Conservation (phyloP, 352 stramenopile genomes). For the Pythium plurisporium region DNA sequence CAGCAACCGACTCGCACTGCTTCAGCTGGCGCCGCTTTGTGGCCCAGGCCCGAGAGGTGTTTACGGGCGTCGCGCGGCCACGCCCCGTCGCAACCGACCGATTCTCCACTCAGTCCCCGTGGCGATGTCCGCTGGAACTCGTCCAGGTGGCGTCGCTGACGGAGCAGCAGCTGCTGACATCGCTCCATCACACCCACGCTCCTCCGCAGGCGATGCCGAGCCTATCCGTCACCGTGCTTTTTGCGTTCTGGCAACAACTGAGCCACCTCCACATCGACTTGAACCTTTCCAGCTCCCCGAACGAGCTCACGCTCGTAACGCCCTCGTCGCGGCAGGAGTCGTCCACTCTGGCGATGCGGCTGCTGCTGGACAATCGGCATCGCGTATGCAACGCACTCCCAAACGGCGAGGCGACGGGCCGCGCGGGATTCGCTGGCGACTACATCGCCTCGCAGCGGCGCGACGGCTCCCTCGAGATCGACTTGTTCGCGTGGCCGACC, state of each 20-base stretch:
- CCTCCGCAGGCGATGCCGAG: not conserved
- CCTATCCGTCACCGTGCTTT: slow-evolving; percentile 3
- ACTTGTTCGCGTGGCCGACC: slow-evolving; percentile 2
- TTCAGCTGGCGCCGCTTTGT: slow-evolving; percentile 12
- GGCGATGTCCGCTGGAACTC: not conserved
- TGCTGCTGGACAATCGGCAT: slow-evolving; percentile 11
- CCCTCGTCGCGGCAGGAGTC: not conserved
- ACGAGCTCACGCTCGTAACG: not conserved
- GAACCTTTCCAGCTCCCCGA: not conserved
- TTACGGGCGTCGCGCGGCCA: not conserved
- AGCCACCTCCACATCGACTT: slow-evolving; percentile 2
- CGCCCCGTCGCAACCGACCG: not conserved
- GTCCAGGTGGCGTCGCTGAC: not conserved
- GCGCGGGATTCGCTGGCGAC: slow-evolving; percentile 5
- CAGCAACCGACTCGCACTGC: not conserved
- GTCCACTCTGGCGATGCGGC: not conserved
- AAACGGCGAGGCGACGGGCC: slow-evolving; percentile 2
- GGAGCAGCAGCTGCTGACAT: too few species aligned
- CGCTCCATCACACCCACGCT: not conserved
- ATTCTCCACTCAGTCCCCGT: not conserved
- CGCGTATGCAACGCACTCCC: slow-evolving; percentile 5
- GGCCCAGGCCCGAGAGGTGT: slow-evolving; percentile 2
- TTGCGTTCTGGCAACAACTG: slow-evolving; percentile 14
- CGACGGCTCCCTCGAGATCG: slow-evolving; percentile 7
- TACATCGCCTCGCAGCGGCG: not conserved